Evolutionary conservation across 2,329 filamentous ascomycete species (phyloP).

Genomic region (Verticillium longisporum): DNA sequence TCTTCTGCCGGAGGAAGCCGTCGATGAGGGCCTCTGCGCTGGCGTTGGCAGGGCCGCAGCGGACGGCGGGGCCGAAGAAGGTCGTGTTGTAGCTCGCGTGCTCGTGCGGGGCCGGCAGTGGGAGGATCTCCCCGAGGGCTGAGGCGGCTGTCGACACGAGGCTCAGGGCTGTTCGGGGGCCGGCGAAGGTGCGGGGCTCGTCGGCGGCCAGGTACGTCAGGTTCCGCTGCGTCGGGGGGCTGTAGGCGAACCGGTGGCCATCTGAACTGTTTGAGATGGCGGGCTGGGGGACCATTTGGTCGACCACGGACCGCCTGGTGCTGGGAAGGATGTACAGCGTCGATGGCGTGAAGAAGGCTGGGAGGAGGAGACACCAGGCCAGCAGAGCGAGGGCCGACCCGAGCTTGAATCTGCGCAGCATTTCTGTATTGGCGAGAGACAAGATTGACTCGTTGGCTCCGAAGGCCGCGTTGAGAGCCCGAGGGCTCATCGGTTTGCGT

Average conservation of each 20-base stretch:
- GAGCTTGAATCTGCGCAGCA: conserved; percentile 4
- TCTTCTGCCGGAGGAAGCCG: conserved; percentile 1
- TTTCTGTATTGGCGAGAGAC: conserved; percentile 6
- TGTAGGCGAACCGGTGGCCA: conserved; percentile 1
- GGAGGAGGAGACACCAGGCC: conserved; percentile 10
- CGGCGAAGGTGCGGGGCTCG: background rate
- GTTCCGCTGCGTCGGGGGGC: background rate
- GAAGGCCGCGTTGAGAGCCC: conserved; percentile 4
- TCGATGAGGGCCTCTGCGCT: background rate
- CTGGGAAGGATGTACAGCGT: conserved; percentile 1
- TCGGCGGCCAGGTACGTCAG: background rate
- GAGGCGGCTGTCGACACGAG: conserved; percentile 1
- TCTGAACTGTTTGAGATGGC: background rate
- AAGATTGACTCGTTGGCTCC: conserved; percentile 1
- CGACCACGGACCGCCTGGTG: background rate
- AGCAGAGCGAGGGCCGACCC: conserved; percentile 6
- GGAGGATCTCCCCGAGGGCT: conserved; percentile 1
- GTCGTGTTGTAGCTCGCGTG: background rate
- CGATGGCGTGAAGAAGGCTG: conserved; percentile 9
- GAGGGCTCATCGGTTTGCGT: background rate
- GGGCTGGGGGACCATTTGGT: background rate
- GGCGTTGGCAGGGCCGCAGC: background rate
- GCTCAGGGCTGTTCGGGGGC: conserved; percentile 2
- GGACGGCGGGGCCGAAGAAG: conserved; percentile 2
- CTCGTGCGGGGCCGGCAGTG: background rate